Conservation (phyloP, 2,329 filamentous ascomycete genomes). For the Colletotrichum salicis region DNA sequence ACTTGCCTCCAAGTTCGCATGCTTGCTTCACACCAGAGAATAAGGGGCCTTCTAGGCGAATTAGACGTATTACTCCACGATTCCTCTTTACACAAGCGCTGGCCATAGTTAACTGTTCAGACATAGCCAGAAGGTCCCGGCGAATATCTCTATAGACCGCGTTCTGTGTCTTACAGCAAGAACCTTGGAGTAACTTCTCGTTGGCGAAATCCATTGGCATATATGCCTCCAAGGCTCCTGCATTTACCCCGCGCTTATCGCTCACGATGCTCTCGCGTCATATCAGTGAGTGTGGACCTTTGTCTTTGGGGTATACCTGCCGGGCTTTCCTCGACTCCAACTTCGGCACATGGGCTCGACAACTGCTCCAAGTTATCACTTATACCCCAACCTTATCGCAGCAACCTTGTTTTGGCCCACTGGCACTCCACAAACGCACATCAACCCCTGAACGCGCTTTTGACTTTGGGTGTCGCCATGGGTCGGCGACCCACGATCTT, state of each 20-base stretch:
- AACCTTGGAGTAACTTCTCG: background rate
- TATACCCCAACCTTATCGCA: conserved; percentile 34
- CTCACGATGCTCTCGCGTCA: background rate
- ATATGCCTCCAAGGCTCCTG: background rate
- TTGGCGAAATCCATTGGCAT: background rate
- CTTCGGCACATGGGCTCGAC: background rate
- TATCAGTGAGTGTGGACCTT: background rate
- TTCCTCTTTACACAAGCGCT: background rate
- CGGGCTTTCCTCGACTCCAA: background rate
- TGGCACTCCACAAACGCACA: conserved; percentile 10
- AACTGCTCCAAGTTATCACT: conserved; percentile 13
- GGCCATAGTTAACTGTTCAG: background rate
- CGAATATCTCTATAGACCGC: background rate
- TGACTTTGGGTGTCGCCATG: conserved; percentile 19
- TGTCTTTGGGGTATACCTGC: conserved; percentile 10
- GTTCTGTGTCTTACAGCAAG: background rate
- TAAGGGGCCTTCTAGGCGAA: too few relatives aligned
- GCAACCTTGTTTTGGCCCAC: background rate
- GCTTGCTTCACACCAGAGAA: background rate
- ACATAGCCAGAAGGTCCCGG: background rate
- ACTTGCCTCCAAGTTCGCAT: too few relatives aligned
- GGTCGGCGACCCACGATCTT: conserved; percentile 25
- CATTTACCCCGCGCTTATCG: conserved; percentile 12
- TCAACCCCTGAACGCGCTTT: conserved; percentile 6
- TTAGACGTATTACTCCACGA: background rate